These are phyloP conservation scores for Xylariaceae sp. DNA, from an alignment of 2,329 filamentous ascomycete genomes.

Conservation along the genomic window DNA sequence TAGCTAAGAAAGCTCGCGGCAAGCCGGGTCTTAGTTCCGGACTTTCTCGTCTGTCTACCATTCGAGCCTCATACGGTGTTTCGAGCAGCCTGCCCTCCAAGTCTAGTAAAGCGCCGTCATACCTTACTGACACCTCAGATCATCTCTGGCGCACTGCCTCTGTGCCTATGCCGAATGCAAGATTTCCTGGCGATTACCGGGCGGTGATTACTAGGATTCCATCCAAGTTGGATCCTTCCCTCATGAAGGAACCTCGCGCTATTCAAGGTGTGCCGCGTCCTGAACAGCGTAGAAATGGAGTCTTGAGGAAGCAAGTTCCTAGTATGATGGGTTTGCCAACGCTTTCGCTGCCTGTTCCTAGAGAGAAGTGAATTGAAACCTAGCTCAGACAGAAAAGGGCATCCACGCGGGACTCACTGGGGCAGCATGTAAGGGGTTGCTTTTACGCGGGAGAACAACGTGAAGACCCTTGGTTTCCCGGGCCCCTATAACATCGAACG, in stretches of 20 bases:
- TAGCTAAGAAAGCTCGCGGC: constrained; percentile 67
- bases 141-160: constrained; percentile 72
- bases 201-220: constrained; percentile 62
- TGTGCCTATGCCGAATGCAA: constrained; percentile 54
- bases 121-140: constrained; percentile 66
- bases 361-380: constrained; percentile 2
- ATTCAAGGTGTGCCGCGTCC: constrained; percentile 79
- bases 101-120: constrained; percentile 46
- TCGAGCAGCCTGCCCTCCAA: constrained; percentile 37
- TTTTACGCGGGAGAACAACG: background rate
- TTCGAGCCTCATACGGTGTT: constrained; percentile 50
- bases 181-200: constrained; percentile 58
- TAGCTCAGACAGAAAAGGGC: background rate
- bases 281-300: constrained; percentile 45
- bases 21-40: constrained; percentile 61
- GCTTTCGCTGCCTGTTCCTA: constrained; percentile 24
- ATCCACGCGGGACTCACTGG: background rate
- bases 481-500: background rate
- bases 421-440: background rate
- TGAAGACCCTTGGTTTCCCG: background rate
- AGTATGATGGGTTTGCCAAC: constrained; percentile 31
- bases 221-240: constrained; percentile 71
- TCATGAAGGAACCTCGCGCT: constrained; percentile 88
- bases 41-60: constrained; percentile 55
- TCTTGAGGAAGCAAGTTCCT: constrained; percentile 53